Conservation (phyloP, 768 basidiomycete species). For the Termitomyces sp. region DNA sequence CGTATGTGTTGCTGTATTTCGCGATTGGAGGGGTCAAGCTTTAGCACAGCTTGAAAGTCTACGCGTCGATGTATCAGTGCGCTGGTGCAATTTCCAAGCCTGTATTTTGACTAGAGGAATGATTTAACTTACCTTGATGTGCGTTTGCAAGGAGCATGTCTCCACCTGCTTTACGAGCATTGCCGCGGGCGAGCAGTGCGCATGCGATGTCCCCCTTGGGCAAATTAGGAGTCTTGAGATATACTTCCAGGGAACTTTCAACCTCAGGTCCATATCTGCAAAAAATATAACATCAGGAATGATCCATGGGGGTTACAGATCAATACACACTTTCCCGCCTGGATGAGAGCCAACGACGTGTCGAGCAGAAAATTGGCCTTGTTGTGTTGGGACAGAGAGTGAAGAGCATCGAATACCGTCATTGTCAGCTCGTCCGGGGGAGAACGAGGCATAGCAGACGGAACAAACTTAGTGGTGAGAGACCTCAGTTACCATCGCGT, state of each 20-base stretch:
- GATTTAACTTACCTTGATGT: slow-evolving; percentile 48
- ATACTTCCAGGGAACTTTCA: slow-evolving; percentile 66
- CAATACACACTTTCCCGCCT: slow-evolving; percentile 45
- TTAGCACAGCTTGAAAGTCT: slow-evolving; percentile 63
- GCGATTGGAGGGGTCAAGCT: slow-evolving; percentile 58
- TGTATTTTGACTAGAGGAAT: background rate
- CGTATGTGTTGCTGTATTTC: slow-evolving; percentile 51
- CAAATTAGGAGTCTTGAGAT: slow-evolving; percentile 59
- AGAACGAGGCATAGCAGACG: slow-evolving; percentile 20
- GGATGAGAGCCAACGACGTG: slow-evolving; percentile 47
- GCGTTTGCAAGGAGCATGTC: slow-evolving; percentile 57
- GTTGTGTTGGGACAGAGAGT: slow-evolving; percentile 38
- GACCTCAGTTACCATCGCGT: background rate
- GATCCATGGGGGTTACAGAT: slow-evolving; percentile 1
- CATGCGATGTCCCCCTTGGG: slow-evolving; percentile 50
- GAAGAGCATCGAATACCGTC: slow-evolving; percentile 47
- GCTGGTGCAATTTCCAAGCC: background rate
- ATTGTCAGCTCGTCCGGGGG: slow-evolving; percentile 51
- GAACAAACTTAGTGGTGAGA: background rate
- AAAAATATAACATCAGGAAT: slow-evolving; percentile 7
- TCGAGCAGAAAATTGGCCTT: slow-evolving; percentile 54
- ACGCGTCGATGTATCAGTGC: background rate
- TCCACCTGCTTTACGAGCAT: slow-evolving; percentile 54
- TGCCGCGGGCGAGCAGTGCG: slow-evolving; percentile 58
- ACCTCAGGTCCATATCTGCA: slow-evolving; percentile 62